phyloP scores from a whole-genome alignment of 1,139 yeast genomes.

The Suhomyces chickasaworum region DNA sequence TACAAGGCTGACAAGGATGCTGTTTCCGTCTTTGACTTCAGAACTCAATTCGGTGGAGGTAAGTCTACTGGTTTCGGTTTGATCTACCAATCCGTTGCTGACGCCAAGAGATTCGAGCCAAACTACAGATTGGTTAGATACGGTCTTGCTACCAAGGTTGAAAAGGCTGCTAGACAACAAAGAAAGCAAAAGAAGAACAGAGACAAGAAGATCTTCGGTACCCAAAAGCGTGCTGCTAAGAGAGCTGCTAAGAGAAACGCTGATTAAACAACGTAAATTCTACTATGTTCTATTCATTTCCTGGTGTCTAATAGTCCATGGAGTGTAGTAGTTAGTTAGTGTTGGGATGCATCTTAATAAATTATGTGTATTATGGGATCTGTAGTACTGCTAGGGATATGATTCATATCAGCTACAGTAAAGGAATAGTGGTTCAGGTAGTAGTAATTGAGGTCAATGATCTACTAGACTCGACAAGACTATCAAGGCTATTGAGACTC shows the following conservation, averaged over 20 bases:
- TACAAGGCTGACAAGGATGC: conserved; percentile 99
- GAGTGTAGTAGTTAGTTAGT: conserved; percentile 12
- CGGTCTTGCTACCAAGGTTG: conserved; percentile 95
- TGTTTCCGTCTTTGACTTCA: conserved; percentile 98
- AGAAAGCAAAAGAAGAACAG: conserved; percentile 99
- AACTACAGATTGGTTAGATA: conserved; percentile 98
- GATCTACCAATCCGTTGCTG: conserved; percentile 97
- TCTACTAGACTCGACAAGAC: too few relatives aligned
- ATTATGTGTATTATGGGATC: conserved; percentile 14
- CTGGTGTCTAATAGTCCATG: conserved; percentile 9
- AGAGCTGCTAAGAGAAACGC: conserved; percentile 75
- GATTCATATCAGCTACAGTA: neutral
- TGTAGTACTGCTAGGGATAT: conserved; percentile 2
- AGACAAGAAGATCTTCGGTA: conserved; percentile 98
- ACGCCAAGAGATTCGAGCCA: conserved; percentile 99
- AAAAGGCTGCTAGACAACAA: conserved; percentile 99
- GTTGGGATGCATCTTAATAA: conserved; percentile 16
- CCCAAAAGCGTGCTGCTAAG: conserved; percentile 94
- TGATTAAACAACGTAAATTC: conserved; percentile 35
- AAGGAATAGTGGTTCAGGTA: too few relatives aligned
- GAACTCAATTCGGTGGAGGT: conserved; percentile 99
- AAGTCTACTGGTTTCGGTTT: conserved; percentile 99
- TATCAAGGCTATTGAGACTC: too few relatives aligned
- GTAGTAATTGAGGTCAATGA: too few relatives aligned
- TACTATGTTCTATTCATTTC: conserved; percentile 12